Conservation (phyloP, 306 rosid species). For the Ormosia semicastrata region DNA sequence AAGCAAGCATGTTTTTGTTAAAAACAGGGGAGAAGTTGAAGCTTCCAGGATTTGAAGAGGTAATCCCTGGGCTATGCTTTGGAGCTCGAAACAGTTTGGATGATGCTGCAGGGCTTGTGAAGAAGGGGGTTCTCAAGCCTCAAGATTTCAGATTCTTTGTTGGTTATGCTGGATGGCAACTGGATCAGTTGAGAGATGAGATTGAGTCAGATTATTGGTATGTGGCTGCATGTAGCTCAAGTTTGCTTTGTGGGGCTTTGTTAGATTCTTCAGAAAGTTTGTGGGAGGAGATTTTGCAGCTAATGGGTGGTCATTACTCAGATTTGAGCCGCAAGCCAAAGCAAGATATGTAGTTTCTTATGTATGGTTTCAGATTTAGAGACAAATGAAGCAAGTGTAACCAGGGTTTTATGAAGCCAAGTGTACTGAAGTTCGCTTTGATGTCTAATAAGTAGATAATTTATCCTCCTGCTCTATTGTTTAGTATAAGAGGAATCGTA, state of each 20-base stretch:
- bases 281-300: slow-evolving; percentile 94
- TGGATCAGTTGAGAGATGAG: slow-evolving; percentile 92
- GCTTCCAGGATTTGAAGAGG: slow-evolving; percentile 81
- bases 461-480: slow-evolving; percentile 17
- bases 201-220: slow-evolving; percentile 90
- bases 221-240: slow-evolving; percentile 96
- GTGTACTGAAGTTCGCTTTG: slow-evolving; percentile 53
- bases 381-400: slow-evolving; percentile 23
- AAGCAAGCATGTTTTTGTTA: slow-evolving; percentile 89
- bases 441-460: slow-evolving; percentile 37
- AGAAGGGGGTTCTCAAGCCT: slow-evolving; percentile 82
- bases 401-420: slow-evolving; percentile 41
- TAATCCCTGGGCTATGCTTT: slow-evolving; percentile 85
- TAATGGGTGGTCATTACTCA: slow-evolving; percentile 94
- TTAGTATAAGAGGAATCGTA: slow-evolving; percentile 1
- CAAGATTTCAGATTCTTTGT: slow-evolving; percentile 88
- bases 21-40: slow-evolving; percentile 64
- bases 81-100: slow-evolving; percentile 90
- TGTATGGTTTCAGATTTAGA: slow-evolving; percentile 18
- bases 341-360: slow-evolving; percentile 73
- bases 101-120: slow-evolving; percentile 81
- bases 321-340: slow-evolving; percentile 94
- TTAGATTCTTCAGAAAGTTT: slow-evolving; percentile 67
- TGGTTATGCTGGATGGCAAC: slow-evolving; percentile 99
- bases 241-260: slow-evolving; percentile 57